Conservation (phyloP, 2,329 filamentous ascomycete species). For the Curvularia sp. region DNA sequence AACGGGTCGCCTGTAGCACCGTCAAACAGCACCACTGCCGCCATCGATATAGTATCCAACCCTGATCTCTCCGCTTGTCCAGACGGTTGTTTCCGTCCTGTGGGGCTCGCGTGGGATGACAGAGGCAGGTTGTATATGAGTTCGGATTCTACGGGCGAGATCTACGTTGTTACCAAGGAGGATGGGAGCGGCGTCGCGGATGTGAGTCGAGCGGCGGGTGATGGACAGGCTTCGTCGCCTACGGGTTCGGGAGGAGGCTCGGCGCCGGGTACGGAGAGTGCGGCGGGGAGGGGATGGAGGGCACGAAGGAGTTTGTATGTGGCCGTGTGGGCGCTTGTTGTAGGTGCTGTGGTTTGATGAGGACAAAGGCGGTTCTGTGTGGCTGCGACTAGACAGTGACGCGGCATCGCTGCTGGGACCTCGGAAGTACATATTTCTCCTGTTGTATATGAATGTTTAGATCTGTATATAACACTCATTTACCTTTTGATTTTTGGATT, state of each 20-base stretch:
- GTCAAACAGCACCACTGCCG: slow-evolving; percentile 57
- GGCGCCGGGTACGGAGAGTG: slow-evolving; percentile 10
- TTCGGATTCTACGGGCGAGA: slow-evolving; percentile 69
- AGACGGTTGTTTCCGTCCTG: slow-evolving; percentile 66
- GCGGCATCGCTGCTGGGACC: neutral
- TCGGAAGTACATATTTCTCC: neutral
- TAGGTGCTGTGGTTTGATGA: slow-evolving; percentile 13
- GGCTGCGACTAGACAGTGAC: too few relatives aligned
- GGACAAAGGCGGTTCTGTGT: neutral
- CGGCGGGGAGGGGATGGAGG: slow-evolving; percentile 5
- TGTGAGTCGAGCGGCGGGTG: slow-evolving; percentile 24
- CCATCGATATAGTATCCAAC: slow-evolving; percentile 64
- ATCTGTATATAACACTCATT: neutral
- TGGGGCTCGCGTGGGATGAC: slow-evolving; percentile 61
- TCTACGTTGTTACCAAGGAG: slow-evolving; percentile 60
- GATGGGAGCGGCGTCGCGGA: slow-evolving; percentile 42
- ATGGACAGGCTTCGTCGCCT: slow-evolving; percentile 20
- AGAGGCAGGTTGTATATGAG: slow-evolving; percentile 67
- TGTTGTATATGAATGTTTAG: neutral
- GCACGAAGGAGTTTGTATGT: slow-evolving; percentile 15
- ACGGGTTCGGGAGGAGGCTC: slow-evolving; percentile 19
- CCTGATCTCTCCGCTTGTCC: slow-evolving; percentile 62
- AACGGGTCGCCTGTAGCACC: slow-evolving; percentile 55
- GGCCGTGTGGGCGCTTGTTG: slow-evolving; percentile 14
- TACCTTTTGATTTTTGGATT: neutral